phyloP scores from a whole-genome alignment of 2,329 filamentous ascomycete species.

The Diaporthe destruens region DNA sequence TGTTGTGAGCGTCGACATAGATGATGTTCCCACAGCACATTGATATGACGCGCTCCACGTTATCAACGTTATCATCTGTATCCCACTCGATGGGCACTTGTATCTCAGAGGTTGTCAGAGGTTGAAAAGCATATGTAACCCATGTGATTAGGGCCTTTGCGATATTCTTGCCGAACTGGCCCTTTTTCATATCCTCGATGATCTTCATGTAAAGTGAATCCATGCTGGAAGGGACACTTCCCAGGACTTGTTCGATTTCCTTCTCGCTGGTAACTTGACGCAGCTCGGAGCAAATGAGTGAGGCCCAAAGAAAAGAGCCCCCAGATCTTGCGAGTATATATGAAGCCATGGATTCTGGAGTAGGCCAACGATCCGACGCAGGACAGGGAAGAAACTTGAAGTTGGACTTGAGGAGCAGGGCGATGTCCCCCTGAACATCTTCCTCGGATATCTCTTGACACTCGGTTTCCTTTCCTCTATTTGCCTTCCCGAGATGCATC shows the following conservation, averaged over 20 bases:
- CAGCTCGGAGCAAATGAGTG: conserved; percentile 47
- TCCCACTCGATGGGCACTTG: conserved; percentile 47
- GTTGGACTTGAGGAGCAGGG: conserved; percentile 44
- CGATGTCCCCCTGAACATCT: conserved; percentile 46
- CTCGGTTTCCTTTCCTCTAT: conserved; percentile 39
- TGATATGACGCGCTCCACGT: conserved; percentile 44
- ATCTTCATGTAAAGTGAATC: conserved; percentile 48
- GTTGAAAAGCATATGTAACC: conserved; percentile 46
- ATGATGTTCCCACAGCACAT: conserved; percentile 48
- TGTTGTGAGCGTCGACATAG: conserved; percentile 45
- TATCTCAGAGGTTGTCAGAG: conserved; percentile 46
- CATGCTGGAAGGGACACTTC: conserved; percentile 48
- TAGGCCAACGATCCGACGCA: conserved; percentile 31
- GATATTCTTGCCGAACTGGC: conserved; percentile 46
- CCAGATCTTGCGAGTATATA: conserved; percentile 46
- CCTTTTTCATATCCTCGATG: conserved; percentile 45
- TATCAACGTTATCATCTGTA: conserved; percentile 47
- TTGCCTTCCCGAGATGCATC: conserved; percentile 15
- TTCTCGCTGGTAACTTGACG: conserved; percentile 45
- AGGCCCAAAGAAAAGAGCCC: conserved; percentile 51
- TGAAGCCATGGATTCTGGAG: conserved; percentile 36
- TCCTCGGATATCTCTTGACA: conserved; percentile 45
- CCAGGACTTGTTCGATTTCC: conserved; percentile 46
- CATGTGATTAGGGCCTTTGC: conserved; percentile 47
- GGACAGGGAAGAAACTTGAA: conserved; percentile 43